These are phyloP conservation scores for Hortaea werneckii DNA, from an alignment of 2,329 filamentous ascomycete species.

Conservation along the genomic window DNA sequence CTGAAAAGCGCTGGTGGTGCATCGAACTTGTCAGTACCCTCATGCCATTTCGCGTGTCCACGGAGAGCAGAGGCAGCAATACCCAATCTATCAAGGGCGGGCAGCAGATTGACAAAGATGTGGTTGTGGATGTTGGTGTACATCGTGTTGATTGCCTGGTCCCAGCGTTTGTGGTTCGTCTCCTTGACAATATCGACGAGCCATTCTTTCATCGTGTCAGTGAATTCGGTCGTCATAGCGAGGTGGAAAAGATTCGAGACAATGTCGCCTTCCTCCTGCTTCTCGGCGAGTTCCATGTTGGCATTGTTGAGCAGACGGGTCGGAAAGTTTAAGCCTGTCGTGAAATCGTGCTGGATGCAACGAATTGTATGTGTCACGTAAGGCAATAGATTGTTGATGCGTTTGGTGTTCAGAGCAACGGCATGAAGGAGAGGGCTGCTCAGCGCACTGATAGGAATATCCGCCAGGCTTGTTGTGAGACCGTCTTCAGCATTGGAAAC, in stretches of 20 bases:
- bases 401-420: constrained; percentile 76
- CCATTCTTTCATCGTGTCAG: constrained; percentile 71
- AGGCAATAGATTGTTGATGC: constrained; percentile 69
- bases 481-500: constrained; percentile 29
- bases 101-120: constrained; percentile 78
- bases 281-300: constrained; percentile 61
- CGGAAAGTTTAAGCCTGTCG: constrained; percentile 70
- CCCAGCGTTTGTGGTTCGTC: constrained; percentile 71
- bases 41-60: constrained; percentile 73
- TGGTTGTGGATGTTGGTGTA: constrained; percentile 68
- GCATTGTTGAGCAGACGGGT: constrained; percentile 33
- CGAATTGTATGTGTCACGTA: constrained; percentile 74
- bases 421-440: constrained; percentile 60
- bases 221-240: constrained; percentile 72
- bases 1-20: constrained; percentile 35
- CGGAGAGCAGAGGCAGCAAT: constrained; percentile 74
- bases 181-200: constrained; percentile 36
- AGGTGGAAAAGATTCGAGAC: constrained; percentile 73
- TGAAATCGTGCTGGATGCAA: constrained; percentile 74
- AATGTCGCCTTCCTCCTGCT: constrained; percentile 48
- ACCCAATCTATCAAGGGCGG: constrained; percentile 71
- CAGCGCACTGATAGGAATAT: constrained; percentile 18
- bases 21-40: constrained; percentile 49
- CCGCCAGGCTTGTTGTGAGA: constrained; percentile 10
- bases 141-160: constrained; percentile 70